Conservation (phyloP, 768 basidiomycete species). For the Suillus lakei region DNA sequence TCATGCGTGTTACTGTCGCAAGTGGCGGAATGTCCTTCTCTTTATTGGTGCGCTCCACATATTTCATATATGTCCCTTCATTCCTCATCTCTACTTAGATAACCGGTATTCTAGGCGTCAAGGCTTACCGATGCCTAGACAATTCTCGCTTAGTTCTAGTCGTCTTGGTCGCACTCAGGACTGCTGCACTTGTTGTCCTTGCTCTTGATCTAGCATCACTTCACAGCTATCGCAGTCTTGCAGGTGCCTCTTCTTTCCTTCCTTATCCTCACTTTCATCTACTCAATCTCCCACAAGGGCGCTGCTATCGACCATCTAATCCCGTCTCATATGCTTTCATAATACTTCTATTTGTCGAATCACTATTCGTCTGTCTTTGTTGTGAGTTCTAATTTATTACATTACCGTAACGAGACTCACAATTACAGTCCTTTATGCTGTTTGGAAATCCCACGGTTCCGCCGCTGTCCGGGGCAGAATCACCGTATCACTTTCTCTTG, state of each 20-base stretch:
- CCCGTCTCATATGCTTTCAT: slow-evolving; percentile 46
- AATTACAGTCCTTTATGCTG: slow-evolving; percentile 55
- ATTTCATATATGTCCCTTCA: not conserved
- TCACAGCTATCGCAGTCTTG: slow-evolving; percentile 46
- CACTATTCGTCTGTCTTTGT: slow-evolving; percentile 62
- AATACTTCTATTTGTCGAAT: slow-evolving; percentile 54
- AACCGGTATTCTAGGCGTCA: slow-evolving; percentile 65
- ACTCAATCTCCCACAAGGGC: slow-evolving; percentile 39
- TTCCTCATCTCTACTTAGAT: slow-evolving; percentile 42
- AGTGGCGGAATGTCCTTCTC: slow-evolving; percentile 43
- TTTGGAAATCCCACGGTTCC: slow-evolving; percentile 56
- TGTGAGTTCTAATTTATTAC: slow-evolving; percentile 46
- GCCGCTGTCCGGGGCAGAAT: slow-evolving; percentile 59
- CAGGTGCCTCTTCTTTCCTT: slow-evolving; percentile 42
- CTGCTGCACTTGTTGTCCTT: slow-evolving; percentile 46
- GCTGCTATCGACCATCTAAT: slow-evolving; percentile 45
- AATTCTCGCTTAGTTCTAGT: slow-evolving; percentile 58
- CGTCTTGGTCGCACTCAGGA: slow-evolving; percentile 46
- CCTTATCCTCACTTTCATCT: not conserved
- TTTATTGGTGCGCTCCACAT: slow-evolving; percentile 38
- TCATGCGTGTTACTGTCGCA: slow-evolving; percentile 42
- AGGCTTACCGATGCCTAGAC: slow-evolving; percentile 68
- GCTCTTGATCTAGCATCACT: slow-evolving; percentile 46
- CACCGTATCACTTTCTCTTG: slow-evolving; percentile 52
- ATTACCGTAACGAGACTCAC: slow-evolving; percentile 5